Percentiles rank a stretch among this genome's conserved stretches.
Conservation (phyloP, 192 early-diverging fungal genomes). For the Linnemannia schmuckeri region DNA sequence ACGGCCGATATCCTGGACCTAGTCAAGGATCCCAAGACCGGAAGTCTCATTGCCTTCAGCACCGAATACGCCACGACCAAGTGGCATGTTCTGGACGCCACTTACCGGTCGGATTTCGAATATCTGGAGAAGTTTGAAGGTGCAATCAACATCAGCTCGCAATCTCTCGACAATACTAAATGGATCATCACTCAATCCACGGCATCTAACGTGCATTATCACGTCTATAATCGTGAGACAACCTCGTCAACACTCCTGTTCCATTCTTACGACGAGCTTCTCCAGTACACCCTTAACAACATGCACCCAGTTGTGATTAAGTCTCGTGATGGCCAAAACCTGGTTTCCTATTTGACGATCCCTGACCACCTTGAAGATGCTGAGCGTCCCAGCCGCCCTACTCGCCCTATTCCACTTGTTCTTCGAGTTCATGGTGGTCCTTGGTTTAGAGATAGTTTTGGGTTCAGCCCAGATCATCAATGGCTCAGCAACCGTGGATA, state of each 20-base stretch:
- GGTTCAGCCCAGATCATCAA: slow-evolving; percentile 32
- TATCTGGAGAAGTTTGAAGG: slow-evolving; percentile 17
- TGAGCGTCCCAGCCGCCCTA: slow-evolving; percentile 15
- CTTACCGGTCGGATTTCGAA: slow-evolving; percentile 27
- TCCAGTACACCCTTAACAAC: slow-evolving; percentile 24
- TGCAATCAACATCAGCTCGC: slow-evolving; percentile 15
- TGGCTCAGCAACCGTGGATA: slow-evolving; percentile 58
- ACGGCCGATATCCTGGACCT: slow-evolving; percentile 19
- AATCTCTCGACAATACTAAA: slow-evolving; percentile 27
- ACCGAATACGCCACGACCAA: slow-evolving; percentile 6
- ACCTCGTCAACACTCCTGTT: slow-evolving; percentile 12
- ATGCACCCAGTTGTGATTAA: slow-evolving; percentile 52
- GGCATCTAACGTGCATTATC: slow-evolving; percentile 15
- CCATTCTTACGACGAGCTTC: slow-evolving; percentile 16
- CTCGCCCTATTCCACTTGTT: slow-evolving; percentile 42
- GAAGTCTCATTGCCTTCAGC: slow-evolving; percentile 11
- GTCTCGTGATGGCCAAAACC: slow-evolving; percentile 43
- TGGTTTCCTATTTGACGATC: slow-evolving; percentile 50
- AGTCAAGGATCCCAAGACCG: slow-evolving; percentile 21
- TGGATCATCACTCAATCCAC: slow-evolving; percentile 28
- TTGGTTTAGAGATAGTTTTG: slow-evolving; percentile 52
- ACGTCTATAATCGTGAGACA: slow-evolving; percentile 19
- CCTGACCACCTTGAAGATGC: slow-evolving; percentile 27
- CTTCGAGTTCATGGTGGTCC: slow-evolving; percentile 56
- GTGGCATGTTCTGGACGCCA: slow-evolving; percentile 22